Conservation (phyloP, 2,329 filamentous ascomycete genomes). For the Verticillium nonalfalfae region DNA sequence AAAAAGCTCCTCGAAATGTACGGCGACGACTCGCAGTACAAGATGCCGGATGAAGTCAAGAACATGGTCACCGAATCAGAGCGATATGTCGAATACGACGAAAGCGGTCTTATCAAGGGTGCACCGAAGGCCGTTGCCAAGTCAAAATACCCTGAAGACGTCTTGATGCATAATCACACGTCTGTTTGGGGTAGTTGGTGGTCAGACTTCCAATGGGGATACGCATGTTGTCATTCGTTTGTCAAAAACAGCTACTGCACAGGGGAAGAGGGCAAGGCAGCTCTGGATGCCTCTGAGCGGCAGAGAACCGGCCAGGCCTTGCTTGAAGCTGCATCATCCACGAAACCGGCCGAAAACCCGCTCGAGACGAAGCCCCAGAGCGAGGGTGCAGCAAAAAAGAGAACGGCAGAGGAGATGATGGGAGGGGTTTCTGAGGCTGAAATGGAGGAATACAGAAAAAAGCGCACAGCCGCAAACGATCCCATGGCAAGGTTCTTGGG, state of each 20-base stretch:
- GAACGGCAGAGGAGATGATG: constrained; percentile 73
- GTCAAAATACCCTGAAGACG: constrained; percentile 88
- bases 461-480: constrained; percentile 67
- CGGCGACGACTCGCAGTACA: constrained; percentile 52
- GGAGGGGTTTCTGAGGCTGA: constrained; percentile 75
- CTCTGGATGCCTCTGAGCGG: constrained; percentile 69
- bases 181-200: constrained; percentile 97
- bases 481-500: constrained; percentile 81
- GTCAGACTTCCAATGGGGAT: constrained; percentile 92
- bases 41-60: constrained; percentile 55
- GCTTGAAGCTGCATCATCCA: constrained; percentile 17
- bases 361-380: constrained; percentile 22
- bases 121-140: constrained; percentile 67
- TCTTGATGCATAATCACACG: constrained; percentile 84
- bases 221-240: constrained; percentile 87
- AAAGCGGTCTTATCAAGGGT: constrained; percentile 85
- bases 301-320: constrained; percentile 43
- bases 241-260: constrained; percentile 98
- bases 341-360: constrained; percentile 19
- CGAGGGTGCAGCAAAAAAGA: constrained; percentile 49
- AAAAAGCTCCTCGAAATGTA: constrained; percentile 77
- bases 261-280: constrained; percentile 77
- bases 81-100: constrained; percentile 89
- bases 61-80: constrained; percentile 69
- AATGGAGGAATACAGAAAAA: constrained; percentile 77